Evolutionary conservation across 768 basidiomycete species (phyloP), one percentile per base, ranked within the genome.

Genomic region (Coprinopsis marcescibilis): DNA sequence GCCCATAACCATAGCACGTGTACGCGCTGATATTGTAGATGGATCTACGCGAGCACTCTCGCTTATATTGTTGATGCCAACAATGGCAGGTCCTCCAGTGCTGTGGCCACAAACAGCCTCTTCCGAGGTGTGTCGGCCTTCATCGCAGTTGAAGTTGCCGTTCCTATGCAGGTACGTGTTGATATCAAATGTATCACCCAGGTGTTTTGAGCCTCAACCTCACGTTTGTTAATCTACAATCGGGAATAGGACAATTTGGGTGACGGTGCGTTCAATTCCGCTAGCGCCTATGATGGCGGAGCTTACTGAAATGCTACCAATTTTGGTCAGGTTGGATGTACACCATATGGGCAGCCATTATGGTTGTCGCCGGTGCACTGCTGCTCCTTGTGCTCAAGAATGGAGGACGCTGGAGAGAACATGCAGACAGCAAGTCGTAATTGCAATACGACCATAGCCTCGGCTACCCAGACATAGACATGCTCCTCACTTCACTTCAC

Each of bases 31-130:
- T 13, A 6, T 27, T 23, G n/a, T 20, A 72, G 70, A 43, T 71
- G 67, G 64, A 60, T 57, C 10, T 66, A 68, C 35, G 38, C 64
- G 5, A 68, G 64, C 46, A 63, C 85, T 0, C 65, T 94, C 24
- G 85, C 91, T 0, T 94, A 92, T 55, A 71, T 93, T 26, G 89
- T 93, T 13, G 91, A 96, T 55, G 80, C 89, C 3, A 96, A 94
- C 59, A 69, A 72, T 4, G 92, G 91, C 7, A 76, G 86, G 23
- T 87, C 87, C 2, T 80, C 84, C 3, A 78, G 78, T 2, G 89
- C 86, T 1, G 77, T 80, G 5, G 89, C 90, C 0, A 66, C 75
- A 23, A 94, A 94, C 61, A 86, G 84, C 47, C 76, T 75, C 24
- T 85, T 85, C 61, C 76, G 91, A 40, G 89, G 91, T 0, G 35